Conservation (phyloP, 768 basidiomycete species). For the Hericium rajendrae region DNA sequence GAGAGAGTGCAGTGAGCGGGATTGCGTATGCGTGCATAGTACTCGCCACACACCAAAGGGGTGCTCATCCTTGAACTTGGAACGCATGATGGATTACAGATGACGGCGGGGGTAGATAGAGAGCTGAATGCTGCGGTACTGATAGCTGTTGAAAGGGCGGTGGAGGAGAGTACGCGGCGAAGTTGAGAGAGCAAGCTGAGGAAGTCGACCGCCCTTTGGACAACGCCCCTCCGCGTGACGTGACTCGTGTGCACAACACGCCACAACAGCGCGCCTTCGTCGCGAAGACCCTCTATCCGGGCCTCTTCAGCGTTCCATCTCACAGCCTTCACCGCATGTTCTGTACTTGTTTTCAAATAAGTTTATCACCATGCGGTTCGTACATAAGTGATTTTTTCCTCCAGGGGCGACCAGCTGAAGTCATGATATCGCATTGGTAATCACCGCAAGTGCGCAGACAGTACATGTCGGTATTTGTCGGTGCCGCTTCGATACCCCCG, state of each 20-base stretch:
- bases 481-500: too few species aligned
- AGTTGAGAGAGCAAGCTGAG: not conserved
- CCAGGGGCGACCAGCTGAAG: too few species aligned
- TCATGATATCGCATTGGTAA: too few species aligned
- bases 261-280: not conserved
- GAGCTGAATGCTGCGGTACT: not conserved
- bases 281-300: not conserved
- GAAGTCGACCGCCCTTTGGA: not conserved
- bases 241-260: not conserved
- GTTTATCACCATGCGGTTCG: too few species aligned
- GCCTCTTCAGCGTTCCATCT: not conserved
- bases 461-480: too few species aligned
- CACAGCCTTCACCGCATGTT: not conserved
- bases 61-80: slow-evolving; percentile 99
- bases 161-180: not conserved
- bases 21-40: slow-evolving; percentile 19
- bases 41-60: slow-evolving; percentile 70
- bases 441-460: too few species aligned
- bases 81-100: slow-evolving; percentile 52
- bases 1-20: slow-evolving; percentile 24
- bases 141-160: not conserved
- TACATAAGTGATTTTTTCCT: too few species aligned
- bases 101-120: not conserved
- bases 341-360: not conserved
- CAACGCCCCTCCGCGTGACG: not conserved